Conservation (phyloP, 805 yeast species). For the Zygotorulaspora chibaensis region DNA sequence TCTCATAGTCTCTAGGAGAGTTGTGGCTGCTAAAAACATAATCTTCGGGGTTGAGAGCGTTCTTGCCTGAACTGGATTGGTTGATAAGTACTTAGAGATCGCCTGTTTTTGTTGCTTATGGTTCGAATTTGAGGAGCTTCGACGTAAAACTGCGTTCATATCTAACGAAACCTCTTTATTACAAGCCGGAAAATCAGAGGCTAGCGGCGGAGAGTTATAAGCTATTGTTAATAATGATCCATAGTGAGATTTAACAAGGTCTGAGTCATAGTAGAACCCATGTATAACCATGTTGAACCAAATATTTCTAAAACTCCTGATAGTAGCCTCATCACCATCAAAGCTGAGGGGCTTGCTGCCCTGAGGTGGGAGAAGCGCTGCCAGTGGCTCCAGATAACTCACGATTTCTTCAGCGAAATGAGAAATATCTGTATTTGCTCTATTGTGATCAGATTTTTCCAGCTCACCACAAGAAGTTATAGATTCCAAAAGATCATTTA, state of each 20-base stretch:
- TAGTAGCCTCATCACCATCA: conserved; percentile 42
- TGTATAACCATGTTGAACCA: conserved; percentile 95
- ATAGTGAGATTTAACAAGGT: conserved; percentile 45
- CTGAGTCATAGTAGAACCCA: conserved; percentile 68
- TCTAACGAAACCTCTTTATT: conserved; percentile 90
- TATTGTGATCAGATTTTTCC: conserved; percentile 67
- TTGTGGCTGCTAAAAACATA: conserved; percentile 82
- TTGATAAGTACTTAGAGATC: conserved; percentile 37
- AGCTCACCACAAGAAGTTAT: conserved; percentile 79
- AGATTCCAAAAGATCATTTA: conserved; percentile 60
- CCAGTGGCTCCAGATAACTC: conserved; percentile 64
- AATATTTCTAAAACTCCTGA: conserved; percentile 70
- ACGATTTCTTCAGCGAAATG: conserved; percentile 67
- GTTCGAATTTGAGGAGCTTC: conserved; percentile 82
- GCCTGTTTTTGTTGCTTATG: conserved; percentile 69
- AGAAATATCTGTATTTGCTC: conserved; percentile 68
- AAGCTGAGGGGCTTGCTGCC: conserved; percentile 41
- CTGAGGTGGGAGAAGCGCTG: conserved; percentile 62
- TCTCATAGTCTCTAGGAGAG: conserved; percentile 73
- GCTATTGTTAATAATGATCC: conserved; percentile 66
- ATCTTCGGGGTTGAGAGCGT: conserved; percentile 66
- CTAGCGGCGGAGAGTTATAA: conserved; percentile 79
- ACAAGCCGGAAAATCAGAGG: conserved; percentile 73
- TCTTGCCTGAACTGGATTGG: conserved; percentile 49
- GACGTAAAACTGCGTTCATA: conserved; percentile 80